A percentile compares a stretch with the other conserved stretches of the same genome.
Evolutionary conservation across 108 stramenopile species (phyloP).

Genomic region (Fragilaria crotonensis): DNA sequence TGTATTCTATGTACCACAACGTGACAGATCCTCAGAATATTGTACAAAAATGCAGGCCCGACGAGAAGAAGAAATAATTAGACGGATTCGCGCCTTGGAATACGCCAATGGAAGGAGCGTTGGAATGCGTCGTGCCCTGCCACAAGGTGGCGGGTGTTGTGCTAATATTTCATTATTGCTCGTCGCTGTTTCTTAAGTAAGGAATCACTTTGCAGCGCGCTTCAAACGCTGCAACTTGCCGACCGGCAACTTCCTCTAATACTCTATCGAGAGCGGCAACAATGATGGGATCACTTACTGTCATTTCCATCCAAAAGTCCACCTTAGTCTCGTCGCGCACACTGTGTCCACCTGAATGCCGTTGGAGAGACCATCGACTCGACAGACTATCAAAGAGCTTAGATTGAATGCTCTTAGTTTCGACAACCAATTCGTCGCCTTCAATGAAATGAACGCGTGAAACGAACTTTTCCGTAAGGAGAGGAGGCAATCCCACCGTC

Average conservation of each 20-base stretch:
- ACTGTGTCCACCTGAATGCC: not conserved
- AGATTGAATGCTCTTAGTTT: slow-evolving; percentile 60
- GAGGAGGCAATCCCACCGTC: slow-evolving; percentile 46
- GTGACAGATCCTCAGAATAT: not conserved
- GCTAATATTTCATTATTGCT: too few relatives aligned
- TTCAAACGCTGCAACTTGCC: slow-evolving; percentile 64
- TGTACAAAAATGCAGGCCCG: not conserved
- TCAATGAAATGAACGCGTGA: slow-evolving; percentile 32
- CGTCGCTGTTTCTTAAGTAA: too few relatives aligned
- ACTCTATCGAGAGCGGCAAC: slow-evolving; percentile 35
- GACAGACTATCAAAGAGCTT: slow-evolving; percentile 52
- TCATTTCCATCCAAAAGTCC: slow-evolving; percentile 66
- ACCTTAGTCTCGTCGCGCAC: slow-evolving; percentile 48
- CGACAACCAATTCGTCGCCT: slow-evolving; percentile 28
- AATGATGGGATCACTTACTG: slow-evolving; percentile 52
- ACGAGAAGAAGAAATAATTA: too few relatives aligned
- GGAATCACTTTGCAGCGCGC: slow-evolving; percentile 42
- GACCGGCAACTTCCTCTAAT: slow-evolving; percentile 45
- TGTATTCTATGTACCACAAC: slow-evolving; percentile 34
- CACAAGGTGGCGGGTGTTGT: too few relatives aligned
- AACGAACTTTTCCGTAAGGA: slow-evolving; percentile 44
- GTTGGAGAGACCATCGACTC: slow-evolving; percentile 53
- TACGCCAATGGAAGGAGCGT: too few relatives aligned
- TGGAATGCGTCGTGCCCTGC: too few relatives aligned
- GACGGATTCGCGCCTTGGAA: too few relatives aligned